Base-by-base conservation (phyloP, 2,329 filamentous ascomycete species). In the Xylaria sp. region DNA sequence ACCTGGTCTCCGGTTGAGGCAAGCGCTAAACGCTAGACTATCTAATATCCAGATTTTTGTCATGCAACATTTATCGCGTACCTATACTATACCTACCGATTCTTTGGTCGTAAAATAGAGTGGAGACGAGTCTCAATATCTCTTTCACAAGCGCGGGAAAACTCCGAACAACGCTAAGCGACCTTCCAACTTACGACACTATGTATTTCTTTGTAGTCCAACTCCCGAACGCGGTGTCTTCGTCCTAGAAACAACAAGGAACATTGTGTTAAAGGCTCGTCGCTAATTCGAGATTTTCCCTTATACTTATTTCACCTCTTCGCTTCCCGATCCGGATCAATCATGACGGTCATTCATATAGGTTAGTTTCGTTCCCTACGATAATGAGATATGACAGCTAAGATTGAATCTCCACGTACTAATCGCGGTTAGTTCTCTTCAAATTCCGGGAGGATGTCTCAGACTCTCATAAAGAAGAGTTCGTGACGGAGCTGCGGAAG, bases 401-500 rank as follows among this genome's bases (percentile, higher is more conserved):
- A 5, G 8, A 6, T 23, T n/a, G 27, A 9, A 13, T n/a, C 2
- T 0, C n/a, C 18, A 6, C 40, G 6, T 44, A 6, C 35, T 63
- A 18, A 67, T 37, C 10, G 4, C 13, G 0, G 13, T 21, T 18
- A 70, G 65, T 70, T 21, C 55, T 70, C n/a, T 70, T 70, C 48
- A 70, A 69, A 54, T 69, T 70, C 37, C 44, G 44, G 1, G 54
- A 47, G 5, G 62, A 65, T 18, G 65, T 69, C 29, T 51, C 65
- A 2, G 40, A 70, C 3, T 47, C 40, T 0, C 82, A 86, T 66
- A 83, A 82, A 60, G 75, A 81, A 1, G 81, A 75, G 0, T 87
- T 87, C 51, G 78, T 84, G 29, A 71, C 69, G 0, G 82, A 87
- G 66, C 78, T 87, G 5, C 85, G 83, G 67, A 81, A 81, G 0